A percentile compares a stretch with the other conserved stretches of the same genome.
Evolutionary conservation across 352 stramenopile species (phyloP).

Genomic region (Hyaloperonospora brassicae): DNA sequence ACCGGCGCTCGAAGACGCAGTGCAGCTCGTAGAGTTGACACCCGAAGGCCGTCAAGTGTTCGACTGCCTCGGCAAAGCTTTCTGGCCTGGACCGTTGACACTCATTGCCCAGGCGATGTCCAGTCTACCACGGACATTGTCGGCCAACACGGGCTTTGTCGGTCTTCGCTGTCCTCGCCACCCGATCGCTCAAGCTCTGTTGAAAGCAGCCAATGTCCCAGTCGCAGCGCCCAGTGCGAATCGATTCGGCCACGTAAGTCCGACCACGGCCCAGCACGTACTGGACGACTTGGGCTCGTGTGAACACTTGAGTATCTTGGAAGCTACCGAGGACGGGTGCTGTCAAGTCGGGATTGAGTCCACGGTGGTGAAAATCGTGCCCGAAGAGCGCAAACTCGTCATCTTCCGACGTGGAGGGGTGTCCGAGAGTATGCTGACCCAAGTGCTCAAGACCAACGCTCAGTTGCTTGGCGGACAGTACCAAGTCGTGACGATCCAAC

Average conservation of each 20-base stretch:
- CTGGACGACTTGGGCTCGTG: conserved; percentile 93
- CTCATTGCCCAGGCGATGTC: conserved; percentile 90
- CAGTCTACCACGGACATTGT: conserved; percentile 73
- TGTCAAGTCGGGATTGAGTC: conserved; percentile 92
- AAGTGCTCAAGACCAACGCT: conserved; percentile 45
- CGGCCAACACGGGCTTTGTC: conserved; percentile 95
- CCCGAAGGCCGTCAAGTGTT: conserved; percentile 65
- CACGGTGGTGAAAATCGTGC: conserved; percentile 88
- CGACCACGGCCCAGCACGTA: conserved; percentile 93
- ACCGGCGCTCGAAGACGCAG: conserved; percentile 68
- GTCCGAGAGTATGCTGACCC: conserved; percentile 55
- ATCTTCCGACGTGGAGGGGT: conserved; percentile 85
- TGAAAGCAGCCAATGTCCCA: conserved; percentile 86
- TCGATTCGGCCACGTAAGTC: conserved; percentile 97
- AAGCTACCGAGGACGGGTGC: conserved; percentile 40
- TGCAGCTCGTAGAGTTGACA: conserved; percentile 84
- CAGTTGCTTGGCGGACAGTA: conserved; percentile 36
- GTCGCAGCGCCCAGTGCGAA: conserved; percentile 98
- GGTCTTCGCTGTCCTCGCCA: conserved; percentile 93
- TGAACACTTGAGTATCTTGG: conserved; percentile 82
- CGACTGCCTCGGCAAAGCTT: conserved; percentile 73
- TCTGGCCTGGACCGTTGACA: conserved; percentile 97
- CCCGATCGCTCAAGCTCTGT: conserved; percentile 84
- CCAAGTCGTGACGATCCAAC: conserved; percentile 61
- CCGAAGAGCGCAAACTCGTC: conserved; percentile 65